These are phyloP conservation scores for Lotus japonicus DNA, from an alignment of 306 rosid genomes.

Conservation along the genomic window DNA sequence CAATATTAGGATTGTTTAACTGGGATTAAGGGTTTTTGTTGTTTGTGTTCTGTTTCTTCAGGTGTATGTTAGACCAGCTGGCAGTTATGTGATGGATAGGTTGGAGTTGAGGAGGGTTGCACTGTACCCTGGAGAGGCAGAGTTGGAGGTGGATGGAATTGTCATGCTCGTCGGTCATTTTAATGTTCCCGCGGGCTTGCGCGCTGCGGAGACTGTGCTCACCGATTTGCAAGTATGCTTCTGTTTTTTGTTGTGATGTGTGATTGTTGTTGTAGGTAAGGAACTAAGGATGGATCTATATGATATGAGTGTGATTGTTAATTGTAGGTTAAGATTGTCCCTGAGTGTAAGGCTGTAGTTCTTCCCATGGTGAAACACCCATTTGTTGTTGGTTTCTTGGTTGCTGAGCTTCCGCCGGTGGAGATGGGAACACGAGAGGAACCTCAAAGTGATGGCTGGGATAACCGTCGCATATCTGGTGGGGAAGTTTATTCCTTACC, in stretches of 20 bases:
- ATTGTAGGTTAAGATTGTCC: slow-evolving; percentile 58
- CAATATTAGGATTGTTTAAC: too few relatives aligned
- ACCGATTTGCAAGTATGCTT: slow-evolving; percentile 53
- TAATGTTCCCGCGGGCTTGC: slow-evolving; percentile 64
- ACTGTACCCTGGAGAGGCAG: slow-evolving; percentile 46
- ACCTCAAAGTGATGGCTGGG: slow-evolving; percentile 35
- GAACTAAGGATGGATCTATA: neutral
- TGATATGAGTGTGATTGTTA: slow-evolving; percentile 1
- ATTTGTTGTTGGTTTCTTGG: slow-evolving; percentile 96
- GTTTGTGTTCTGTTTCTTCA: slow-evolving; percentile 20
- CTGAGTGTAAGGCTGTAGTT: slow-evolving; percentile 68
- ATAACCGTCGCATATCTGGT: slow-evolving; percentile 16
- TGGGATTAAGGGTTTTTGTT: neutral
- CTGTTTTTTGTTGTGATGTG: neutral
- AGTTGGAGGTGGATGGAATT: slow-evolving; percentile 48
- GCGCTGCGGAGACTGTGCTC: slow-evolving; percentile 63
- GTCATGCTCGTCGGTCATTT: slow-evolving; percentile 73
- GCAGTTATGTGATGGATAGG: slow-evolving; percentile 94
- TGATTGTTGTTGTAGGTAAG: neutral
- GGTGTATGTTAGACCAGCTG: slow-evolving; percentile 98
- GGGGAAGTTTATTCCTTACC: slow-evolving; percentile 46
- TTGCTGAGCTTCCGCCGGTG: slow-evolving; percentile 73
- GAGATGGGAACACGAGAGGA: slow-evolving; percentile 37
- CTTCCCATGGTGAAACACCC: slow-evolving; percentile 94
- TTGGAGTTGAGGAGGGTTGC: slow-evolving; percentile 83